Percentiles rank a stretch among this genome's conserved stretches.
Evolutionary conservation across 345 rosid genomes (phyloP).

Genomic region (Citrus trifoliata): DNA sequence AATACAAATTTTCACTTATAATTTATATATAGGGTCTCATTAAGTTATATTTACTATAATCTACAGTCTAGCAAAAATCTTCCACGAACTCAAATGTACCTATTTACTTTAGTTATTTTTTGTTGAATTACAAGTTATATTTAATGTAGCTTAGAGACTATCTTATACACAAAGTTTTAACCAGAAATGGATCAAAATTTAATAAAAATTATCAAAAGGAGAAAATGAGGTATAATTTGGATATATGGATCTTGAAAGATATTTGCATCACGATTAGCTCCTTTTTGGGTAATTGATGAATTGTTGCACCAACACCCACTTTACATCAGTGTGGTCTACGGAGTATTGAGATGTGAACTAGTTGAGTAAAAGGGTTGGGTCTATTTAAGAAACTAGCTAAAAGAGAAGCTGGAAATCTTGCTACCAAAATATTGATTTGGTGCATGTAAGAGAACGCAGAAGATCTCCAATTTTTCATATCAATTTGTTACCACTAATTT

Average conservation of each 20-base stretch:
- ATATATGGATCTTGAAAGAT: neutral
- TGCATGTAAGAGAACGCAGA: neutral
- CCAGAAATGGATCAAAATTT: neutral
- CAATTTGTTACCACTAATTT: neutral
- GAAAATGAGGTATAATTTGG: neutral
- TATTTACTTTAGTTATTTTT: too few relatives aligned
- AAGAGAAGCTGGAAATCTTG: neutral
- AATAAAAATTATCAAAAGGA: neutral
- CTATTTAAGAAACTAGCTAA: neutral
- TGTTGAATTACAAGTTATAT: too few relatives aligned
- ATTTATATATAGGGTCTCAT: too few relatives aligned
- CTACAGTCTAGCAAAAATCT: too few relatives aligned
- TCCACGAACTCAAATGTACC: rapidly evolving
- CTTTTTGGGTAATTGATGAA: neutral
- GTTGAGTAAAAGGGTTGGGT: neutral
- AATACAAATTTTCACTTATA: neutral
- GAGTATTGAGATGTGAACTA: neutral
- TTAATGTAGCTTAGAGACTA: too few relatives aligned
- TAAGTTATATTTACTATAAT: too few relatives aligned
- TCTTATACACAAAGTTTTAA: neutral
- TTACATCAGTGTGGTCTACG: neutral
- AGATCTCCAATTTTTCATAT: neutral
- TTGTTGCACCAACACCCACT: neutral
- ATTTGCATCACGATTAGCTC: neutral
- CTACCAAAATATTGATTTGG: neutral